Evolutionary conservation across 2,329 filamentous ascomycete genomes (phyloP), one percentile per base, ranked within the genome.

Genomic region (Aplosporella prunicola): DNA sequence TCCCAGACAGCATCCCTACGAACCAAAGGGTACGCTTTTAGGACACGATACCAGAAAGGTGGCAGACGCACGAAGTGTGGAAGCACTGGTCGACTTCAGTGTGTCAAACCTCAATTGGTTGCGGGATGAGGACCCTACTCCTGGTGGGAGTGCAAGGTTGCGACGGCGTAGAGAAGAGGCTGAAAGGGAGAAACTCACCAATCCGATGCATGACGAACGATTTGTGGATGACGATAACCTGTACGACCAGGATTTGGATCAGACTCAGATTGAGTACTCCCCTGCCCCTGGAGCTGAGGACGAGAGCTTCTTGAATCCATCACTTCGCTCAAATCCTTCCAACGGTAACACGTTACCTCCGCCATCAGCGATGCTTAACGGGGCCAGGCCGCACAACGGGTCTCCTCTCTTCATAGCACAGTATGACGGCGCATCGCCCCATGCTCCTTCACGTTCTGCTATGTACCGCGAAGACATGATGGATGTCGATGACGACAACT

Each of bases 11-110:
- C 71, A 69, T 5, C 83, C 88, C 0, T 94, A 94, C 51, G 76
- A 82, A 35, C 91, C 91, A 0, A 91, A 85, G 51, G 85, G 82
- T 40, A 94, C 87, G 1, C 68, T 89, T 1, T 72, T 96, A 2
- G 91, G 91, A 0, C 87, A 95, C 50, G 87, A 96, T 48, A 98
- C 91, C 0, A 82, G 78, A 37, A 81, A 82, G 22, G 79, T 96
- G 32, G 89, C 91, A 2, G 91, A 98, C 60, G 81, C 84, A 35
- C 78, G 91, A 43, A 95, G 88, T 51, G 78, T 94, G 5, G 89
- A 96, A 57, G 80, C 78, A 16, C 71, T 96, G 15, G 86, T 96
- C 7, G 87, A 96, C 55, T 95, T 95, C 58, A 78, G 83, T 17
- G 70, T 84, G 26, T 89, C 93, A 36, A 98, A 98, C 55, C 67